A percentile compares a stretch with the other conserved stretches of the same genome.
Evolutionary conservation across 345 rosid species (phyloP).

Genomic region (Tarenaya hassleriana): DNA sequence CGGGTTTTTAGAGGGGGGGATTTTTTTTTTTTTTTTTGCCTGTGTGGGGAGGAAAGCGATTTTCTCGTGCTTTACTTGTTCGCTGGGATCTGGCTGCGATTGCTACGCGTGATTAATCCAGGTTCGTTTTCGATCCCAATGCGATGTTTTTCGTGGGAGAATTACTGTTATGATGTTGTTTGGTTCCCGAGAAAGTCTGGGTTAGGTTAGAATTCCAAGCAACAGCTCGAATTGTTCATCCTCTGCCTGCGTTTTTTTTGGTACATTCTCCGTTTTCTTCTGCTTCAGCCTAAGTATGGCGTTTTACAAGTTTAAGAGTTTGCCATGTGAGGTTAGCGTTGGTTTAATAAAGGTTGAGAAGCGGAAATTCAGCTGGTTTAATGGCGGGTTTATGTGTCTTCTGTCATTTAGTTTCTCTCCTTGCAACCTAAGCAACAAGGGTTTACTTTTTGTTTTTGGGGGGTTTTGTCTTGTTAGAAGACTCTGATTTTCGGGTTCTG

Average conservation of each 20-base stretch:
- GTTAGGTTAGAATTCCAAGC: neutral
- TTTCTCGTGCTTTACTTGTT: conserved; percentile 28
- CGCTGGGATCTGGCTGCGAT: conserved; percentile 18
- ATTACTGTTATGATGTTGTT: conserved; percentile 2
- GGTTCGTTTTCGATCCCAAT: conserved; percentile 24
- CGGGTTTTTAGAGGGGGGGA: conserved; percentile 16
- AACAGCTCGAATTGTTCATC: neutral
- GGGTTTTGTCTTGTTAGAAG: no score
- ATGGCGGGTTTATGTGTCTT: conserved; percentile 17
- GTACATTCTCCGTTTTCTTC: conserved; percentile 1
- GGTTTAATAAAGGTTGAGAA: conserved; percentile 2
- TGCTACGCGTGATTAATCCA: conserved; percentile 12
- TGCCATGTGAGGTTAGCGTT: neutral
- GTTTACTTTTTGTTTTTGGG: conserved; percentile 17
- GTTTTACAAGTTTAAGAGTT: neutral
- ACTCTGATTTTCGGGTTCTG: conserved; percentile 8
- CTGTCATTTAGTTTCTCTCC: conserved; percentile 19
- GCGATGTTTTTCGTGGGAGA: neutral
- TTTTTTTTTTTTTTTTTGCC: neutral
- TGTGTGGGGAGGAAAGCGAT: conserved; percentile 7
- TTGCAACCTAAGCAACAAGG: conserved; percentile 33
- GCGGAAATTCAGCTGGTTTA: conserved; percentile 20
- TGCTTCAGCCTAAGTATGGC: no score
- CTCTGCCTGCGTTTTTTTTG: neutral
- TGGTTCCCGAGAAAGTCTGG: conserved; percentile 9